Evolutionary conservation across 768 basidiomycete species (phyloP).

Genomic region (Tricholoma matsutake): DNA sequence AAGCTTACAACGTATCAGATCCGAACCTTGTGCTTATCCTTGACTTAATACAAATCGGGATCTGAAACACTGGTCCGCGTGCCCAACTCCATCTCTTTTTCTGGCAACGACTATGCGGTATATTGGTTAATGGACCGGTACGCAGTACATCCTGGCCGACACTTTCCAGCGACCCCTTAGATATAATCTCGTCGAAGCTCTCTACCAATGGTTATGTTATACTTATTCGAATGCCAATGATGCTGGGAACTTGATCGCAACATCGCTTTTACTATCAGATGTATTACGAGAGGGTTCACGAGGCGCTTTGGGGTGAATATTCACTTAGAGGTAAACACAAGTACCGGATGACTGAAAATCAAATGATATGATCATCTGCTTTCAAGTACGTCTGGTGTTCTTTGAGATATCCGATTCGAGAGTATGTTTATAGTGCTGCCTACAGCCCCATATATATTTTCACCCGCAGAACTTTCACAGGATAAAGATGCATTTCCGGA

Average conservation of each 20-base stretch:
- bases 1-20: not conserved
- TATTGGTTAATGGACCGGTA: not conserved
- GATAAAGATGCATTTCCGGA: not conserved
- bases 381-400: not conserved
- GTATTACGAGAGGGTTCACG: not conserved
- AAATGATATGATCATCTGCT: not conserved
- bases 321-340: not conserved
- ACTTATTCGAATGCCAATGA: not conserved
- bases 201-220: not conserved
- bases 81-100: not conserved
- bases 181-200: not conserved
- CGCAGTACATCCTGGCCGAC: not conserved
- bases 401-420: not conserved
- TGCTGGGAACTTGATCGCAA: not conserved
- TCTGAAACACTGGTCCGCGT: not conserved
- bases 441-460: not conserved
- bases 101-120: not conserved
- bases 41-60: not conserved
- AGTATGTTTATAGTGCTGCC: not conserved
- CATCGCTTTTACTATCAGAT: not conserved
- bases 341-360: not conserved
- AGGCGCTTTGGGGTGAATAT: not conserved
- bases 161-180: not conserved
- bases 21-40: not conserved
- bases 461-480: not conserved